Evolutionary conservation across 768 basidiomycete species (phyloP).

Genomic region (Boletus rubroflammeus): DNA sequence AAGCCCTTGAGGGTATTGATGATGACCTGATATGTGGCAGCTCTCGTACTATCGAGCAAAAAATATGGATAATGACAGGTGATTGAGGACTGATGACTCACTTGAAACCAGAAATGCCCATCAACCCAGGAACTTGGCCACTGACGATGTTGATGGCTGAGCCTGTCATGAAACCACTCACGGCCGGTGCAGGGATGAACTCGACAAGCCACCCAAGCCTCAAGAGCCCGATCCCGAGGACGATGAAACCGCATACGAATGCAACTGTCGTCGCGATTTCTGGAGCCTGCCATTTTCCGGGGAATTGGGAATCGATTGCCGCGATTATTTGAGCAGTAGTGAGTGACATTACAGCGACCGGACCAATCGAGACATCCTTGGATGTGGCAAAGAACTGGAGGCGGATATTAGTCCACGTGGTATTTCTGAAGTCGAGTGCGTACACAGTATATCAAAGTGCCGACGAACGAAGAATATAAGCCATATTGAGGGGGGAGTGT

Average conservation of each 20-base stretch:
- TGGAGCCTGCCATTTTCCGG: slow-evolving; percentile 57
- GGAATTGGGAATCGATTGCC: slow-evolving; percentile 51
- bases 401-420: background rate
- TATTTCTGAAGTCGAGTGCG: slow-evolving; percentile 21
- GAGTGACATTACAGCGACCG: slow-evolving; percentile 97
- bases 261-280: slow-evolving; percentile 83
- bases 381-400: slow-evolving; percentile 89
- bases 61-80: background rate
- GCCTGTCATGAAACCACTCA: slow-evolving; percentile 94
- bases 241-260: slow-evolving; percentile 87
- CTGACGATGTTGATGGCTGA: slow-evolving; percentile 91
- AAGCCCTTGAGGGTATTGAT: slow-evolving; percentile 91
- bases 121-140: slow-evolving; percentile 83
- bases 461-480: slow-evolving; percentile 91
- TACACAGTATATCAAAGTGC: slow-evolving; percentile 80
- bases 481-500: slow-evolving; percentile 85
- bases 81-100: slow-evolving; percentile 36
- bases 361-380: slow-evolving; percentile 99
- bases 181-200: slow-evolving; percentile 84
- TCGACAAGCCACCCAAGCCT: slow-evolving; percentile 94
- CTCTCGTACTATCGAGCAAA: slow-evolving; percentile 63
- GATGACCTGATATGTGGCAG: slow-evolving; percentile 79
- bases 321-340: slow-evolving; percentile 79
- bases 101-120: slow-evolving; percentile 87
- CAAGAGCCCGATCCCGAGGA: slow-evolving; percentile 83